A percentile compares a stretch with the other conserved stretches of the same genome.
phyloP scores from a whole-genome alignment of 2,329 filamentous ascomycete genomes.

The Trichophyton mentagrophytes region DNA sequence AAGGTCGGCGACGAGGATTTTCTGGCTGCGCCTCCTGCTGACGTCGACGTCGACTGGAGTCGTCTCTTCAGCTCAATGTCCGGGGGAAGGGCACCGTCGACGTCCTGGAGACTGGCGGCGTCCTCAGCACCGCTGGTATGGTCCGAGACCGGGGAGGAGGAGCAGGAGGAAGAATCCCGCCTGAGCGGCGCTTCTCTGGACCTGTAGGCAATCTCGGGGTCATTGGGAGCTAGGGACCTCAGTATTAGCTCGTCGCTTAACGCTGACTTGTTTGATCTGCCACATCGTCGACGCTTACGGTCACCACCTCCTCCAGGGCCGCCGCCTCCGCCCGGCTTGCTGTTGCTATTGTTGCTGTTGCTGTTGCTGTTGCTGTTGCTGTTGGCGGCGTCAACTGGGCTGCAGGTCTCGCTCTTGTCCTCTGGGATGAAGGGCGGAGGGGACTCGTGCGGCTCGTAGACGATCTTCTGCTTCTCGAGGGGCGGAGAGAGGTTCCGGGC shows the following conservation, averaged over 20 bases:
- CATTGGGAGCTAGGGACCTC: conserved; percentile 49
- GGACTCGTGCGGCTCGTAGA: conserved; percentile 22
- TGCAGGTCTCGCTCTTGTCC: conserved; percentile 13
- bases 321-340: not conserved
- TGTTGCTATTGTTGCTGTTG: not conserved
- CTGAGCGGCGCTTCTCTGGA: conserved; percentile 4
- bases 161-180: conserved; percentile 2
- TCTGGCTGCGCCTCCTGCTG: not conserved
- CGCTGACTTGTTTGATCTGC: conserved; percentile 19
- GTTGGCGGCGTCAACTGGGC: no score
- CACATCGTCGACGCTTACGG: conserved; percentile 23
- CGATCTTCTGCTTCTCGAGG: conserved; percentile 21
- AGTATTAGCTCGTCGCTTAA: conserved; percentile 58
- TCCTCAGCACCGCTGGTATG: not conserved
- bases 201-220: conserved; percentile 49
- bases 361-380: conserved; percentile 1
- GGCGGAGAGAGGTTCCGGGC: conserved; percentile 26
- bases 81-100: not conserved
- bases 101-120: not conserved
- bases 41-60: not conserved
- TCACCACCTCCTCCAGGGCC: conserved; percentile 17
- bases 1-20: not conserved
- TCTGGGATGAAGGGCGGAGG: conserved; percentile 23
- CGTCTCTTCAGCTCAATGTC: not conserved
- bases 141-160: not conserved